Percentiles rank a stretch among this genome's conserved stretches.
phyloP scores from a whole-genome alignment of 768 basidiomycete species.

The Leccinum pellstonianum region DNA sequence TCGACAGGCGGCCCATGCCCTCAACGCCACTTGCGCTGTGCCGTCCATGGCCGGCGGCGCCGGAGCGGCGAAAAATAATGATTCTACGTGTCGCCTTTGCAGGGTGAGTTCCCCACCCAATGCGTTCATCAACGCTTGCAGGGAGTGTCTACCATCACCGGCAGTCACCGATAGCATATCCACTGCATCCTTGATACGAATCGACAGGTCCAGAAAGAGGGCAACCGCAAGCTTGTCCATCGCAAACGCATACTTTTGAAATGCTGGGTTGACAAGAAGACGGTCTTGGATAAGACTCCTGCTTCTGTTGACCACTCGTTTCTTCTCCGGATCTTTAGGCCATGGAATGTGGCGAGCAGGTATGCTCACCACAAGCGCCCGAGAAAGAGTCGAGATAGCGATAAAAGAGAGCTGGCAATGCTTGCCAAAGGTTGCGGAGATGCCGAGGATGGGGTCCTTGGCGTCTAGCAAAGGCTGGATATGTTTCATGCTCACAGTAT shows the following conservation, averaged over 20 bases:
- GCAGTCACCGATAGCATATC: slow-evolving; percentile 40
- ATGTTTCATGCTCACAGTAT: slow-evolving; percentile 19
- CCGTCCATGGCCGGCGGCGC: slow-evolving; percentile 19
- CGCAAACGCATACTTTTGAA: slow-evolving; percentile 40
- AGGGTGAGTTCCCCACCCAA: slow-evolving; percentile 39
- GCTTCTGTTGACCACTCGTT: slow-evolving; percentile 1
- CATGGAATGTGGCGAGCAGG: slow-evolving; percentile 13
- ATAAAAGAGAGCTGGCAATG: slow-evolving; percentile 36
- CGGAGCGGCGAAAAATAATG: slow-evolving; percentile 30
- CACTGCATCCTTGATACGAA: slow-evolving; percentile 36
- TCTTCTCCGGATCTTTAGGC: background rate
- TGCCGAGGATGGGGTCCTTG: slow-evolving; percentile 32
- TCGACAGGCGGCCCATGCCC: slow-evolving; percentile 47
- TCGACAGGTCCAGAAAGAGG: slow-evolving; percentile 38
- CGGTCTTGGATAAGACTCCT: slow-evolving; percentile 29
- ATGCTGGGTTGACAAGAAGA: slow-evolving; percentile 31
- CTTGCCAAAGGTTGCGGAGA: slow-evolving; percentile 43
- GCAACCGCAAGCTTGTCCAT: slow-evolving; percentile 47
- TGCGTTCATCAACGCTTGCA: slow-evolving; percentile 33
- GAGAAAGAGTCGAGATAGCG: slow-evolving; percentile 39
- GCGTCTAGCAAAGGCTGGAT: slow-evolving; percentile 33
- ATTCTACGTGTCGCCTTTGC: slow-evolving; percentile 24
- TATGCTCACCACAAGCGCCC: slow-evolving; percentile 37
- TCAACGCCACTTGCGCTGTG: slow-evolving; percentile 31
- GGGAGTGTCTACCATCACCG: slow-evolving; percentile 29